Conservation (phyloP, 768 basidiomycete genomes). For the Suillus plorans region DNA sequence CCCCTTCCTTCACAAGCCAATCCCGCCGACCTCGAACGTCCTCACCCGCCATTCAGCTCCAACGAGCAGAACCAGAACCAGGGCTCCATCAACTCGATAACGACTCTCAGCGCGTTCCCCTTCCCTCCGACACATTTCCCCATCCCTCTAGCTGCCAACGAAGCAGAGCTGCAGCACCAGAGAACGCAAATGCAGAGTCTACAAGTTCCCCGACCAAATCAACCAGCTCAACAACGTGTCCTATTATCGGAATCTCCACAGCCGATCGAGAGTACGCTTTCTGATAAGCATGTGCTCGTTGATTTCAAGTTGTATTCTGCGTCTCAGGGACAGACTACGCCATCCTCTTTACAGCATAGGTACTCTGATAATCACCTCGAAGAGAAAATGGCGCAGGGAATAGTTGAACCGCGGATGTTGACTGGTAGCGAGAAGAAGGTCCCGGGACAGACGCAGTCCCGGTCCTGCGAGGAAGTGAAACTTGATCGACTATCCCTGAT, state of each 20-base stretch:
- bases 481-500: constrained; percentile 24
- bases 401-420: background rate
- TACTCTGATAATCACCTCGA: constrained; percentile 1
- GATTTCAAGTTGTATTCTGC: constrained; percentile 10
- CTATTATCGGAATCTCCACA: constrained; percentile 23
- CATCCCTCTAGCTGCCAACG: constrained; percentile 43
- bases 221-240: constrained; percentile 6
- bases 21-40: constrained; percentile 20
- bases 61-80: constrained; percentile 23
- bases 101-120: constrained; percentile 73
- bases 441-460: background rate
- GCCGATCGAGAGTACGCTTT: constrained; percentile 6
- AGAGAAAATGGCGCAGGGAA: background rate
- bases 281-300: constrained; percentile 5
- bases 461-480: constrained; percentile 9
- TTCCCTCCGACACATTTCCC: constrained; percentile 73
- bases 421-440: constrained; percentile 4
- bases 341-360: constrained; percentile 8
- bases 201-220: constrained; percentile 15
- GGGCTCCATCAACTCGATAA: constrained; percentile 46
- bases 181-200: constrained; percentile 23
- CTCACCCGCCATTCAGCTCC: constrained; percentile 22
- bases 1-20: constrained; percentile 3
- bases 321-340: constrained; percentile 9
- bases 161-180: constrained; percentile 27